Evolutionary conservation across 495 filamentous ascomycete genomes (phyloP).

Genomic region (Staphylotrichum longicolle): DNA sequence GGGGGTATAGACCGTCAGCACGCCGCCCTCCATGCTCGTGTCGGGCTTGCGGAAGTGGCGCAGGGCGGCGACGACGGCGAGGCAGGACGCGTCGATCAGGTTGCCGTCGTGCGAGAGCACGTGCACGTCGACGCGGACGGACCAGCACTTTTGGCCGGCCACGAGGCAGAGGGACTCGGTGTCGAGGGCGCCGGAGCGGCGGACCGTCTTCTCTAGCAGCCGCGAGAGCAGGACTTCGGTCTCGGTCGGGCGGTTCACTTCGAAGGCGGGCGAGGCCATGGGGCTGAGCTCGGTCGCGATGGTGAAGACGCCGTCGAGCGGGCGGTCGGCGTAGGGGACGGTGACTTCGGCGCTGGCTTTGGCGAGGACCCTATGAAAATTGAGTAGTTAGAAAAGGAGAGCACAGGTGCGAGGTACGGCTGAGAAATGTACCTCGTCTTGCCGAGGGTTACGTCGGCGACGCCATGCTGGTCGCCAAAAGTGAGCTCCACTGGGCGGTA

Average conservation of each 20-base stretch:
- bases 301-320: constrained; percentile 90
- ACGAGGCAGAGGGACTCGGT: constrained; percentile 94
- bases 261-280: constrained; percentile 91
- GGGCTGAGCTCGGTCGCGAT: constrained; percentile 86
- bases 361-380: constrained; percentile 63
- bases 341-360: constrained; percentile 86
- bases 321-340: constrained; percentile 78
- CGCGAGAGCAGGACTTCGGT: constrained; percentile 81
- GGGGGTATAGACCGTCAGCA: constrained; percentile 73
- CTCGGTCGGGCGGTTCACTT: constrained; percentile 76
- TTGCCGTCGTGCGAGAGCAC: constrained; percentile 86
- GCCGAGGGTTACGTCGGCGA: constrained; percentile 83
- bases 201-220: constrained; percentile 87
- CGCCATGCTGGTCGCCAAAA: constrained; percentile 89
- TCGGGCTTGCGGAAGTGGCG: constrained; percentile 88
- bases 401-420: no score
- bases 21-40: constrained; percentile 75
- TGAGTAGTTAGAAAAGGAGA: not conserved
- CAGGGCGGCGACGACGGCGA: constrained; percentile 81
- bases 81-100: constrained; percentile 78
- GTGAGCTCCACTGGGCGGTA: constrained; percentile 72
- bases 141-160: constrained; percentile 86
- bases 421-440: constrained; percentile 69
- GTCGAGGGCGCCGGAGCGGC: constrained; percentile 85
- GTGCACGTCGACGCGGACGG: constrained; percentile 83